Evolutionary conservation across 371 early-diverging fungal genomes (phyloP), one percentile per base, ranked within the genome.

Genomic region (Mucor plumbeus): DNA sequence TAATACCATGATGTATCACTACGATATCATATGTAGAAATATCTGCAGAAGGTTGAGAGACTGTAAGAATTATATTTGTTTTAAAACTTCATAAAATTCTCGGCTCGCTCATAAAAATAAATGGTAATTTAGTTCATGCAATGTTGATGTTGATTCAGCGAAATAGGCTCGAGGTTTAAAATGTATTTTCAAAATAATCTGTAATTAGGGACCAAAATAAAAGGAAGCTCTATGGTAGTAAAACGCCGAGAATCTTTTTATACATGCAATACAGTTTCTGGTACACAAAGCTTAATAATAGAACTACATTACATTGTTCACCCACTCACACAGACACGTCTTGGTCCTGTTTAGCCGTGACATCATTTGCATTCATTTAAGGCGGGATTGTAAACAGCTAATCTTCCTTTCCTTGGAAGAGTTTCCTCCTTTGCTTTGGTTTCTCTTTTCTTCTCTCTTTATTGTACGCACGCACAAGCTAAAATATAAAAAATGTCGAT

Each of bases 401-500:
- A 26, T 50, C 50, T 50, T 50, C 50, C 26, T 26, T 21, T 50
- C 44, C n/a, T 44, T 5, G 44, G 8, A 44, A 44, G 44, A n/a
- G 44, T 17, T 44, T 21, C 26, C 26, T 50, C 5, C 50, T 50
- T 50, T 19, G 50, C 50, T 50, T 48, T 48, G 17, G 48, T 8
- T 21, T 21, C 19, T 48, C 48, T 48, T 48, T 50, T 50, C 21
- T 13, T 50, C 17, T 26, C 26, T 50, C 21, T 50, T 26, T 50
- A 50, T 13, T 50, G 26, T 50, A 50, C 26, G 26, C 21, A 50
- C 4, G 17, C 17, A 50, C 44, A 50, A 50, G 50, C 21, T 21
- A 11, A 2, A 50, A 26, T 11, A 4, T 50, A 50, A 21, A 50
- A 50, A 43, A 67, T 80, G 80, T 74, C 80, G 57, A 77, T 80